These are phyloP conservation scores for Melastoma malabathricum DNA, from an alignment of 345 rosid genomes.

Conservation along the genomic window DNA sequence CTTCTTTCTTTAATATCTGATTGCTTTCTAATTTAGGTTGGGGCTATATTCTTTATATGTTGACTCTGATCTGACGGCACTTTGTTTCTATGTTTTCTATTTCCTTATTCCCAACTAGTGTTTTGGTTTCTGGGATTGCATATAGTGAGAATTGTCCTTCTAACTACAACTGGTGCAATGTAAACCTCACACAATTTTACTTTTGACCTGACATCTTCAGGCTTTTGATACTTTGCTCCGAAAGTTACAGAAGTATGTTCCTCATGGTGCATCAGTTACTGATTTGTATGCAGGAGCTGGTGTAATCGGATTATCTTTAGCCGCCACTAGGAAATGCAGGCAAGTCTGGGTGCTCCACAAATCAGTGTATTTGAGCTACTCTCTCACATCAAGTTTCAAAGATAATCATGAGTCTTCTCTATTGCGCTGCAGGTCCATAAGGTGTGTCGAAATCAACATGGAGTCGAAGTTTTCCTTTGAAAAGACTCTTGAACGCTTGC, in stretches of 20 bases:
- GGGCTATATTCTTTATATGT: too few species aligned
- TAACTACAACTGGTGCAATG: background rate
- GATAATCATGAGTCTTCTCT: slow-evolving; percentile 9
- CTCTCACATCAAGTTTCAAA: background rate
- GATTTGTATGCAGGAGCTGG: slow-evolving; percentile 98
- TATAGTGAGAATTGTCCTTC: slow-evolving; percentile 1
- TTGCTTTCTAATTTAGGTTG: too few species aligned
- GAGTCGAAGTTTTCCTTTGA: slow-evolving; percentile 82
- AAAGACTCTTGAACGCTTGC: slow-evolving; percentile 72
- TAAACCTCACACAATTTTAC: slow-evolving; percentile 3
- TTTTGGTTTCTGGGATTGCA: background rate
- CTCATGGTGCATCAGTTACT: slow-evolving; percentile 74
- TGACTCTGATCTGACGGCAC: too few species aligned
- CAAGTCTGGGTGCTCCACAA: slow-evolving; percentile 14
- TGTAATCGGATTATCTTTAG: slow-evolving; percentile 82
- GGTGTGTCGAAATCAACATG: slow-evolving; percentile 86
- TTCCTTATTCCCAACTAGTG: too few species aligned
- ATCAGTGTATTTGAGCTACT: slow-evolving; percentile 2
- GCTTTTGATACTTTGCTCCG: slow-evolving; percentile 70
- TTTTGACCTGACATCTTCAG: slow-evolving; percentile 18
- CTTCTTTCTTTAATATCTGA: background rate
- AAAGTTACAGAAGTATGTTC: slow-evolving; percentile 79
- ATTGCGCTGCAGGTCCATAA: slow-evolving; percentile 46
- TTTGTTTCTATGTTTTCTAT: too few species aligned
- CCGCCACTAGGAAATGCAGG: slow-evolving; percentile 82